Conservation (phyloP, 2,329 filamentous ascomycete species). For the Septoria linicola region DNA sequence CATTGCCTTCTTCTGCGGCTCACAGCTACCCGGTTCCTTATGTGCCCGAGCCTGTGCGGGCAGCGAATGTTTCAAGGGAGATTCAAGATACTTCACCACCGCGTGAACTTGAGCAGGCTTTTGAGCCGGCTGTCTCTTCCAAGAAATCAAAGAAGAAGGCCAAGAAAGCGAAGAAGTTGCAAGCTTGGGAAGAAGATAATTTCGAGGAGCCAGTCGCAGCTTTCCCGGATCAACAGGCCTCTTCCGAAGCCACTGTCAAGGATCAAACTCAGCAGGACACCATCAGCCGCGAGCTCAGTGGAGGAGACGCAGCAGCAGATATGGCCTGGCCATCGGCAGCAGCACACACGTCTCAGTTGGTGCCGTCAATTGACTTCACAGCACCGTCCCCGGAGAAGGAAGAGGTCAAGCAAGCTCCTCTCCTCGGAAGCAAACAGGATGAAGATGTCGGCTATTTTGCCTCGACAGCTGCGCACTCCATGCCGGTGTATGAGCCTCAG, state of each 20-base stretch:
- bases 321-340: constrained; percentile 21
- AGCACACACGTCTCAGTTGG: constrained; percentile 21
- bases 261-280: neutral
- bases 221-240: neutral
- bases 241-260: constrained; percentile 10
- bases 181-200: constrained; percentile 8
- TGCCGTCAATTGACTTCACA: constrained; percentile 7
- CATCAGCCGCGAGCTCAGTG: too few species aligned
- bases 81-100: neutral
- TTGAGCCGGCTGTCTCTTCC: constrained; percentile 12
- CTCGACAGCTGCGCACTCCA: constrained; percentile 4
- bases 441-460: neutral
- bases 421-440: neutral
- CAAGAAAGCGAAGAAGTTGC: constrained; percentile 32
- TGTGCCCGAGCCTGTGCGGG: neutral
- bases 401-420: neutral
- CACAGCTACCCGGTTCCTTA: constrained; percentile 19
- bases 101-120: constrained; percentile 1
- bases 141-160: constrained; percentile 30
- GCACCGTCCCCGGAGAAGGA: constrained; percentile 5
- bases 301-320: constrained; percentile 5
- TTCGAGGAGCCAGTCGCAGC: neutral
- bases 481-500: constrained; percentile 3
- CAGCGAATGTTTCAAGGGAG: neutral
- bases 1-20: constrained; percentile 7